These are phyloP conservation scores for Podila epigama DNA, from an alignment of 192 early-diverging fungal species.

Conservation along the genomic window DNA sequence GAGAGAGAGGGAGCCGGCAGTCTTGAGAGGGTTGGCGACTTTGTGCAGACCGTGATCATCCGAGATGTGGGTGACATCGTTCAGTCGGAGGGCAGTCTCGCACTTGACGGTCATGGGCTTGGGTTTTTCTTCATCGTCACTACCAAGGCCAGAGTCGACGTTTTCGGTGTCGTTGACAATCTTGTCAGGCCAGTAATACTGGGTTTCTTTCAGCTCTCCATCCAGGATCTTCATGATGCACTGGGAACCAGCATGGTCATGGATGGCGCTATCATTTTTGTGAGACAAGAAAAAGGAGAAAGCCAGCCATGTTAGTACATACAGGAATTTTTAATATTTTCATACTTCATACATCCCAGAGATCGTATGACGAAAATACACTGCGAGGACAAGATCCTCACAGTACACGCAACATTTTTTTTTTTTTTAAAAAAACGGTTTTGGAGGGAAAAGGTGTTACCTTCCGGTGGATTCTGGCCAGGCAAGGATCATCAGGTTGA, in stretches of 20 bases:
- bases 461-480: constrained; percentile 79
- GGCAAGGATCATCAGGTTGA: constrained; percentile 93
- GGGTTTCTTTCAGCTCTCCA: constrained; percentile 80
- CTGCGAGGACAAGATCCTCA: no score
- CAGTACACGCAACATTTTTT: not conserved
- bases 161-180: constrained; percentile 31
- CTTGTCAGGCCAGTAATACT: constrained; percentile 78
- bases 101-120: constrained; percentile 51
- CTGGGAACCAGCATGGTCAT: constrained; percentile 91
- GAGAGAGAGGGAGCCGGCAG: constrained; percentile 76
- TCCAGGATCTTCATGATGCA: constrained; percentile 94
- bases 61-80: constrained; percentile 89
- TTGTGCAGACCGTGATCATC: constrained; percentile 92
- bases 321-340: constrained; percentile 2
- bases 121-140: constrained; percentile 28
- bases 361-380: not conserved
- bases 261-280: constrained; percentile 74
- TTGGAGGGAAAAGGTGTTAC: no score
- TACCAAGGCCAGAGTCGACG: constrained; percentile 38
- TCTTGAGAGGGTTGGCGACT: constrained; percentile 71
- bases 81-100: constrained; percentile 58
- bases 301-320: constrained; percentile 1
- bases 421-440: no score
- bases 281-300: not conserved
- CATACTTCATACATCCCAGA: not conserved